Evolutionary conservation across 495 filamentous ascomycete species (phyloP).

Genomic region (Physcia stellaris): DNA sequence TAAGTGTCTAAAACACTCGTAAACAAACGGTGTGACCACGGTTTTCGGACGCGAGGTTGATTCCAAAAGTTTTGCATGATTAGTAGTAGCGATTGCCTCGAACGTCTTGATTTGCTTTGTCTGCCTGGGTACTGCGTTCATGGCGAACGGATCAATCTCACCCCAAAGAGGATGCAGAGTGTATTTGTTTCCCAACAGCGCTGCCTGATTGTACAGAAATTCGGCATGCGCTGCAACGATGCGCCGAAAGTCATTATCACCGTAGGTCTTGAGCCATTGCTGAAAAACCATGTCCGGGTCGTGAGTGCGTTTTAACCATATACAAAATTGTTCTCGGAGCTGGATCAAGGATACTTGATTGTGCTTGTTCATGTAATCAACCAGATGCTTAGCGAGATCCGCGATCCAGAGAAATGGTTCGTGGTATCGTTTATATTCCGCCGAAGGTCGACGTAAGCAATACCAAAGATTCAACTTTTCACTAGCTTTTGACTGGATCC

Average conservation of each 20-base stretch:
- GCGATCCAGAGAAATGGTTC: slow-evolving; percentile 52
- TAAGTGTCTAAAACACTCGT: slow-evolving; percentile 48
- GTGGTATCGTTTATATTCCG: slow-evolving; percentile 44
- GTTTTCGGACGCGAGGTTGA: slow-evolving; percentile 25
- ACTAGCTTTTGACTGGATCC: slow-evolving; percentile 40
- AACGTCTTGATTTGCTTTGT: slow-evolving; percentile 9
- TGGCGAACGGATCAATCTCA: slow-evolving; percentile 21
- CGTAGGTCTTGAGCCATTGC: slow-evolving; percentile 35
- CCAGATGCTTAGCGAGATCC: slow-evolving; percentile 49
- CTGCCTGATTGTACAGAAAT: slow-evolving; percentile 50
- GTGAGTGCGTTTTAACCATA: slow-evolving; percentile 37
- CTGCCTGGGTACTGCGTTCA: slow-evolving; percentile 11
- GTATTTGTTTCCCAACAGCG: slow-evolving; percentile 14
- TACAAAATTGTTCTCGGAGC: slow-evolving; percentile 39
- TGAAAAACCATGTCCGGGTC: slow-evolving; percentile 20
- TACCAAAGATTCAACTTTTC: slow-evolving; percentile 41
- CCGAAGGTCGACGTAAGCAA: slow-evolving; percentile 35
- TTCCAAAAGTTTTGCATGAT: too few species aligned
- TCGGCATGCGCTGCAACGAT: slow-evolving; percentile 38
- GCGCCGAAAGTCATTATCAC: slow-evolving; percentile 40
- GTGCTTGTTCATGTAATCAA: slow-evolving; percentile 40
- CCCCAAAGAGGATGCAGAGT: slow-evolving; percentile 30
- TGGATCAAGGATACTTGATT: slow-evolving; percentile 30
- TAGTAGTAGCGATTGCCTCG: too few species aligned
- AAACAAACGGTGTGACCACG: slow-evolving; percentile 53